Conservation (phyloP, 495 filamentous ascomycete species). For the Podospora anserina region DNA sequence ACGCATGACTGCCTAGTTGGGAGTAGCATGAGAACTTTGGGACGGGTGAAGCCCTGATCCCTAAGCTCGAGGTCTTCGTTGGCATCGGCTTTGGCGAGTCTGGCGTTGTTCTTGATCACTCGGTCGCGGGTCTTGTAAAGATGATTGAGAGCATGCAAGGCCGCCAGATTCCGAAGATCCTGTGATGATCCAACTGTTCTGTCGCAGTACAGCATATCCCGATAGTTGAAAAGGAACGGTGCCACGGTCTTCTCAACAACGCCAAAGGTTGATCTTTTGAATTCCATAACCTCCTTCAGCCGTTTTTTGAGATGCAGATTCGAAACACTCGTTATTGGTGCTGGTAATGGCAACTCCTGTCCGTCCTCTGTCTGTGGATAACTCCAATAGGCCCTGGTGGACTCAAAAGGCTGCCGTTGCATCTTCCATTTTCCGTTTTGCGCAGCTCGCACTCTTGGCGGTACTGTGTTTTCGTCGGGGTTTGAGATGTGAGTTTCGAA, state of each 20-base stretch:
- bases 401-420: constrained; percentile 42
- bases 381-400: constrained; percentile 40
- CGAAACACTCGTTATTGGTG: constrained; percentile 36
- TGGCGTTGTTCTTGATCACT: constrained; percentile 87
- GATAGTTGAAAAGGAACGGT: constrained; percentile 69
- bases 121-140: constrained; percentile 88
- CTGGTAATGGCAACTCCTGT: constrained; percentile 22
- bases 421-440: constrained; percentile 59
- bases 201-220: constrained; percentile 75
- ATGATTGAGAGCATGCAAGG: constrained; percentile 84
- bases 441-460: constrained; percentile 49
- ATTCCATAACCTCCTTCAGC: constrained; percentile 31
- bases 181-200: constrained; percentile 62
- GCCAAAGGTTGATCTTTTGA: constrained; percentile 44
- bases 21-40: constrained; percentile 84
- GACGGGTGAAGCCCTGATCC: constrained; percentile 94
- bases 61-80: constrained; percentile 69
- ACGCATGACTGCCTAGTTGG: constrained; percentile 84
- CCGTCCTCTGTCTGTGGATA: constrained; percentile 31
- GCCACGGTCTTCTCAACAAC: constrained; percentile 50
- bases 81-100: constrained; percentile 55
- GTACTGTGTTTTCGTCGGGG: constrained; percentile 56
- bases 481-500: constrained; percentile 76
- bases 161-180: constrained; percentile 66
- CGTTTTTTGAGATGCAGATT: constrained; percentile 62